A percentile compares a stretch with the other conserved stretches of the same genome.
Evolutionary conservation across 2,329 filamentous ascomycete genomes (phyloP).

Genomic region (Ceratocystis alfenasii): DNA sequence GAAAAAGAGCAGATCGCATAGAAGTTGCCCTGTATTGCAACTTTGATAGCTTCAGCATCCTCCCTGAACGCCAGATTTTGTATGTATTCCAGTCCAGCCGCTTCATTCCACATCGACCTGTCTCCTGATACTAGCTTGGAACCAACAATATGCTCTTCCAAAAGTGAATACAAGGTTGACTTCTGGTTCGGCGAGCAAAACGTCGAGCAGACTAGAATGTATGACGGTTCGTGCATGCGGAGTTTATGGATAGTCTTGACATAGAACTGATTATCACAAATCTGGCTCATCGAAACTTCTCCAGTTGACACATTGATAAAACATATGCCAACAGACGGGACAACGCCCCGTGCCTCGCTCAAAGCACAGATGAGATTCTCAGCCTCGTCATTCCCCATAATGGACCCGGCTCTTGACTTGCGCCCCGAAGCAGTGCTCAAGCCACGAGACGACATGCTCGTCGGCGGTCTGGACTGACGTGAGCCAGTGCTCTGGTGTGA

Average conservation of each 20-base stretch:
- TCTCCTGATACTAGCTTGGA: conserved; percentile 49
- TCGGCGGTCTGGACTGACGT: conserved; percentile 16
- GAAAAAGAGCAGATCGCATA: conserved; percentile 77
- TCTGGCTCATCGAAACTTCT: conserved; percentile 76
- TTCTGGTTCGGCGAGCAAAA: conserved; percentile 52
- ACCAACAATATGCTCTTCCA: conserved; percentile 58
- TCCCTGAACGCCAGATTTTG: conserved; percentile 66
- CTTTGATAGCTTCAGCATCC: conserved; percentile 69
- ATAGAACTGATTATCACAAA: conserved; percentile 88
- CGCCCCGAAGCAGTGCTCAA: conserved; percentile 36
- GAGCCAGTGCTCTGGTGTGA: conserved; percentile 16
- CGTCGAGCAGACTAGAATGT: conserved; percentile 65
- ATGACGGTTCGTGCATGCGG: conserved; percentile 63
- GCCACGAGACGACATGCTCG: conserved; percentile 23
- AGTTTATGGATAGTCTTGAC: conserved; percentile 80
- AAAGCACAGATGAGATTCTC: conserved; percentile 80
- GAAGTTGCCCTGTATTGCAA: conserved; percentile 70
- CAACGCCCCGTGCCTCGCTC: conserved; percentile 75
- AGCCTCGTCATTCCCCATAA: conserved; percentile 37
- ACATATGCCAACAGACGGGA: conserved; percentile 71
- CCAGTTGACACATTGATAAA: conserved; percentile 79
- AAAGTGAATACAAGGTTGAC: conserved; percentile 61
- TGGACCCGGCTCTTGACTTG: conserved; percentile 33
- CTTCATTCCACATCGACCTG: conserved; percentile 74
- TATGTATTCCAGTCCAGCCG: conserved; percentile 63